Percentiles rank a stretch among this genome's conserved stretches.
Evolutionary conservation across 306 rosid genomes (phyloP).

Genomic region (Cucurbita moschata): DNA sequence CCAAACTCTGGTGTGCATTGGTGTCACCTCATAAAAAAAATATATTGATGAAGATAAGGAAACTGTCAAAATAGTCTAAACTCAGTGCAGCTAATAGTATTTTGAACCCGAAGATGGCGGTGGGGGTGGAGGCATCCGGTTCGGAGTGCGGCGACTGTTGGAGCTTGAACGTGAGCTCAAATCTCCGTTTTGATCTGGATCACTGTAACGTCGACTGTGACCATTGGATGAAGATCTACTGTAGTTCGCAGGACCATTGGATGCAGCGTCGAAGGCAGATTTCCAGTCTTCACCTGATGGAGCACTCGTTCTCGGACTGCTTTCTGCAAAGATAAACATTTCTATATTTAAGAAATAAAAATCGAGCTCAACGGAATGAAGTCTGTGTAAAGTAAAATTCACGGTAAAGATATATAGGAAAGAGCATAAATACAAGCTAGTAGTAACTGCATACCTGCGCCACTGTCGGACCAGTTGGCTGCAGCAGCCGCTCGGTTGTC

Average conservation of each 20-base stretch:
- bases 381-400: neutral
- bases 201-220: slow-evolving; percentile 61
- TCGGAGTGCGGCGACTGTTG: slow-evolving; percentile 77
- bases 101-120: slow-evolving; percentile 58
- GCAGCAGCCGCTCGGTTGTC: slow-evolving; percentile 77
- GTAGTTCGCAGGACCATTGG: slow-evolving; percentile 45
- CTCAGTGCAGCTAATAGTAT: slow-evolving; percentile 23
- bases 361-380: neutral
- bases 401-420: neutral
- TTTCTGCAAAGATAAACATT: slow-evolving; percentile 32
- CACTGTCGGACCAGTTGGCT: slow-evolving; percentile 56
- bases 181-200: slow-evolving; percentile 78
- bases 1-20: slow-evolving; percentile 18
- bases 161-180: slow-evolving; percentile 50
- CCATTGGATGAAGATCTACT: slow-evolving; percentile 61
- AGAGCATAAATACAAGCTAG: neutral
- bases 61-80: slow-evolving; percentile 13
- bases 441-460: slow-evolving; percentile 33
- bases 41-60: slow-evolving; percentile 24
- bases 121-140: slow-evolving; percentile 74
- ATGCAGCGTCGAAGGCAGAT: slow-evolving; percentile 85
- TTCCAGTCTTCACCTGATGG: slow-evolving; percentile 83
- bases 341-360: neutral
- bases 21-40: slow-evolving; percentile 42
- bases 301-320: slow-evolving; percentile 63